A percentile compares a stretch with the other conserved stretches of the same genome.
phyloP scores from a whole-genome alignment of 2,329 filamentous ascomycete species.

The Penicillium hesseltinei region DNA sequence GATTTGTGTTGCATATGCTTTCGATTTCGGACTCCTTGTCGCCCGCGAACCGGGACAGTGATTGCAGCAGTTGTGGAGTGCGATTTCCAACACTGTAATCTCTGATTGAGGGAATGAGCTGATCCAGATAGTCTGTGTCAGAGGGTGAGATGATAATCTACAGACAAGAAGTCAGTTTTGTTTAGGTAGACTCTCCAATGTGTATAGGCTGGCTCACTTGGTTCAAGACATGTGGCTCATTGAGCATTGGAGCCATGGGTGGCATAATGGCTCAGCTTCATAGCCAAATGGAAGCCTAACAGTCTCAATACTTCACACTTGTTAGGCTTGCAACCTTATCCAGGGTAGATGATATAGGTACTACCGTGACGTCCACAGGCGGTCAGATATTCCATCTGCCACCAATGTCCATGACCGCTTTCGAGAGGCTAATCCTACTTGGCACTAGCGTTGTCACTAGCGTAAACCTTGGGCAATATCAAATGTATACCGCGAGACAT shows the following conservation, averaged over 20 bases:
- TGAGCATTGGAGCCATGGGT: conserved; percentile 16
- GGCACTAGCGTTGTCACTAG: background rate
- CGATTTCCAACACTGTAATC: conserved; percentile 78
- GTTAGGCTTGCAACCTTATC: background rate
- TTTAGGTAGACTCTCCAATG: conserved; percentile 9
- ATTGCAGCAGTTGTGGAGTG: conserved; percentile 70
- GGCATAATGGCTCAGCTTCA: conserved; percentile 15
- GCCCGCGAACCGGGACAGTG: conserved; percentile 75
- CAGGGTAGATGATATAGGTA: background rate
- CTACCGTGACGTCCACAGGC: background rate
- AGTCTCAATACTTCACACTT: background rate
- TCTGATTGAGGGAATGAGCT: conserved; percentile 89
- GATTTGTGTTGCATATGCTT: conserved; percentile 88
- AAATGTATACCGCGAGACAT: background rate
- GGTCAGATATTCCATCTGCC: conserved; percentile 4
- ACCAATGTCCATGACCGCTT: background rate
- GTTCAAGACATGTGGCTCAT: conserved; percentile 25
- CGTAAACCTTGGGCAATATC: background rate
- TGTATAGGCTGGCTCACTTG: conserved; percentile 19
- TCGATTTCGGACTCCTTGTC: conserved; percentile 91
- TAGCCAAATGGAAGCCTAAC: background rate
- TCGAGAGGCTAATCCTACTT: background rate
- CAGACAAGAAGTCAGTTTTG: conserved; percentile 9
- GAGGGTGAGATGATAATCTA: conserved; percentile 92
- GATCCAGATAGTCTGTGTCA: conserved; percentile 91